phyloP scores from a whole-genome alignment of 2,329 filamentous ascomycete genomes.

The Phaeosphaeria sp. region DNA sequence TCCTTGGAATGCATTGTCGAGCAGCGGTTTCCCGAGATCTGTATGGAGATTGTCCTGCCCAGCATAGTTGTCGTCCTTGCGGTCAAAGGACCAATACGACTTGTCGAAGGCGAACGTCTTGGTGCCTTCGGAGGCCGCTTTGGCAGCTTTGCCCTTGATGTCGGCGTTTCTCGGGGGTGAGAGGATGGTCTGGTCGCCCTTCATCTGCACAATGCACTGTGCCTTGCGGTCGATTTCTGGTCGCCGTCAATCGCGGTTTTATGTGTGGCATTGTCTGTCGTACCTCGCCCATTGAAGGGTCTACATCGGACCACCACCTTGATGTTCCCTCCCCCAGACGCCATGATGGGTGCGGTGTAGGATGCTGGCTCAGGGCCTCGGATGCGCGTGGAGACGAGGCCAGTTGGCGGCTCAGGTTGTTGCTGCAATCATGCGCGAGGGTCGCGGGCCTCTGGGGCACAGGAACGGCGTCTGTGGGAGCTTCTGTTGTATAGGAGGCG shows the following conservation, averaged over 20 bases:
- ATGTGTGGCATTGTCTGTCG: not conserved
- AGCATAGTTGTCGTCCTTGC: conserved; percentile 79
- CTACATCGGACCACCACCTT: conserved; percentile 98
- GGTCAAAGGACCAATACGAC: conserved; percentile 98
- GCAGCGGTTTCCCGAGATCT: conserved; percentile 84
- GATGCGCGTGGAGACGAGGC: conserved; percentile 19
- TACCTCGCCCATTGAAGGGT: conserved; percentile 95
- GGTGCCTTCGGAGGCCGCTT: conserved; percentile 67
- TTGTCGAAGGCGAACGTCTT: conserved; percentile 96
- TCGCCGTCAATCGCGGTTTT: conserved; percentile 21
- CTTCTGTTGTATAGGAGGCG: conserved; percentile 29
- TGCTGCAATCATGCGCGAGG: conserved; percentile 30
- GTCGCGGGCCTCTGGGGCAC: conserved; percentile 39
- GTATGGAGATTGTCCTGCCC: conserved; percentile 88
- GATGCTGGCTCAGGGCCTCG: conserved; percentile 6
- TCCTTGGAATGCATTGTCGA: conserved; percentile 97
- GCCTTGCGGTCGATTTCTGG: conserved; percentile 87
- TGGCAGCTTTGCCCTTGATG: conserved; percentile 68
- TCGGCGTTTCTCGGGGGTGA: conserved; percentile 69
- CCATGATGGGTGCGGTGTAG: conserved; percentile 57
- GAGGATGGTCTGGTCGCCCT: conserved; percentile 87
- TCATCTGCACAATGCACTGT: conserved; percentile 98
- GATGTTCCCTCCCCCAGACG: conserved; percentile 89
- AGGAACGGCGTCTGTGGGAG: conserved; percentile 12
- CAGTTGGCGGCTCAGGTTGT: conserved; percentile 14